A percentile compares a stretch with the other conserved stretches of the same genome.
phyloP scores from a whole-genome alignment of 768 basidiomycete species.

The Termitomyces sp. region DNA sequence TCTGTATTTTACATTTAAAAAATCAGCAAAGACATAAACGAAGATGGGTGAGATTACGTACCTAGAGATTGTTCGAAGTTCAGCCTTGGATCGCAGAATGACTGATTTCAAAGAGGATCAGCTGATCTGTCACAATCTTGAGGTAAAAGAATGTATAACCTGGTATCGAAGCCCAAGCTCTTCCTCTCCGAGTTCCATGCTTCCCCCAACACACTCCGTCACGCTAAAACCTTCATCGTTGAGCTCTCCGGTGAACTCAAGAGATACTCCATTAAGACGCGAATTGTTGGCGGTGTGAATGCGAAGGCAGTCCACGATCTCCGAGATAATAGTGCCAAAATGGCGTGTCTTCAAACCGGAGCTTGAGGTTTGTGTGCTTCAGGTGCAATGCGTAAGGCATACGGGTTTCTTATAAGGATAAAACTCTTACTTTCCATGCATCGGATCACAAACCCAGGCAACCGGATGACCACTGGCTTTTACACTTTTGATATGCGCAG shows the following conservation, averaged over 20 bases:
- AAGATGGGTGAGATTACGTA: slow-evolving; percentile 27
- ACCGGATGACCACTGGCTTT: slow-evolving; percentile 80
- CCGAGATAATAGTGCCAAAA: slow-evolving; percentile 84
- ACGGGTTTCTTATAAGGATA: neutral
- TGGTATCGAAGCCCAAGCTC: slow-evolving; percentile 89
- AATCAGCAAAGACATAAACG: slow-evolving; percentile 4
- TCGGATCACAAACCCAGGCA: slow-evolving; percentile 94
- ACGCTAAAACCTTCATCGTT: slow-evolving; percentile 90
- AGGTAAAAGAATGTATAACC: slow-evolving; percentile 28
- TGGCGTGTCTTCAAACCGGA: slow-evolving; percentile 85
- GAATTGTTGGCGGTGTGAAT: slow-evolving; percentile 77
- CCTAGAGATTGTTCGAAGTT: slow-evolving; percentile 95
- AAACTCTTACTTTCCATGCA: slow-evolving; percentile 93
- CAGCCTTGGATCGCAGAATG: slow-evolving; percentile 90
- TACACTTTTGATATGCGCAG: slow-evolving; percentile 78
- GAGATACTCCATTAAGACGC: slow-evolving; percentile 74
- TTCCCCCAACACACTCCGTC: slow-evolving; percentile 95
- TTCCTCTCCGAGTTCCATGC: slow-evolving; percentile 90
- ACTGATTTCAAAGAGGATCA: slow-evolving; percentile 30
- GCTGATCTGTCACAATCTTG: neutral
- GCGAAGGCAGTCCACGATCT: slow-evolving; percentile 74
- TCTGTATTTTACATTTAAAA: slow-evolving; percentile 31
- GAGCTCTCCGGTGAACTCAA: slow-evolving; percentile 91
- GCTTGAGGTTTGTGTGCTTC: slow-evolving; percentile 76
- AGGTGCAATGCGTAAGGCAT: neutral